These are phyloP conservation scores for Cadophora malorum DNA, from an alignment of 2,329 filamentous ascomycete genomes.

Conservation along the genomic window DNA sequence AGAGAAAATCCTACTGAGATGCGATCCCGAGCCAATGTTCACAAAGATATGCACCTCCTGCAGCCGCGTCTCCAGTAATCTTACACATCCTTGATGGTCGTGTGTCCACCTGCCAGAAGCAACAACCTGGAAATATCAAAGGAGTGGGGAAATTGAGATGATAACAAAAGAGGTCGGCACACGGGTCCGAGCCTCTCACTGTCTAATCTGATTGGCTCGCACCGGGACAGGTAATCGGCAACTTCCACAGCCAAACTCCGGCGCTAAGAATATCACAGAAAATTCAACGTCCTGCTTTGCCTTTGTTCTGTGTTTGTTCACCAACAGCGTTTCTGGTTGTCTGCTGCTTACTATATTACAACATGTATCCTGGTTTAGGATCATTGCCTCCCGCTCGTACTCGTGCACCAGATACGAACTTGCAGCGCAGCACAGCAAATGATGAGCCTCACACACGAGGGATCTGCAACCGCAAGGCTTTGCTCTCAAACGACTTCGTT, in stretches of 20 bases:
- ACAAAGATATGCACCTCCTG: not conserved
- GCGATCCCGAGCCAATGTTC: not conserved
- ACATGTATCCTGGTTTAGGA: not conserved
- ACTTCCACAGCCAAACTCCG: not conserved
- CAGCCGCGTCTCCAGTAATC: constrained; percentile 4
- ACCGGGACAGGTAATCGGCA: not conserved
- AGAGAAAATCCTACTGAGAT: not conserved
- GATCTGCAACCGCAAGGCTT: not conserved
- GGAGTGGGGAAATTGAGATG: not conserved
- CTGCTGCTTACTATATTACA: not conserved
- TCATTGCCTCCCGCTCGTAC: not conserved
- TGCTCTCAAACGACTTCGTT: not conserved
- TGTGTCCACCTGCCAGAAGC: constrained; percentile 25
- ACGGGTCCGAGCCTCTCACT: not conserved
- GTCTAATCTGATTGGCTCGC: constrained; percentile 5
- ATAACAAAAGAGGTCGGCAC: not conserved
- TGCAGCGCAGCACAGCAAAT: not conserved
- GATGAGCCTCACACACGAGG: not conserved
- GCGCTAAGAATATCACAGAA: constrained; percentile 2
- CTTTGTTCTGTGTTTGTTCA: not conserved
- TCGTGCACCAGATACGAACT: not conserved
- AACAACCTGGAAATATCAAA: not conserved
- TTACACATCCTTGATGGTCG: constrained; percentile 12
- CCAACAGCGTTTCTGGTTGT: not conserved
- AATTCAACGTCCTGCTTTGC: constrained; percentile 1